Conservation (phyloP, 192 early-diverging fungal species). For the Linnemannia hyalina region DNA sequence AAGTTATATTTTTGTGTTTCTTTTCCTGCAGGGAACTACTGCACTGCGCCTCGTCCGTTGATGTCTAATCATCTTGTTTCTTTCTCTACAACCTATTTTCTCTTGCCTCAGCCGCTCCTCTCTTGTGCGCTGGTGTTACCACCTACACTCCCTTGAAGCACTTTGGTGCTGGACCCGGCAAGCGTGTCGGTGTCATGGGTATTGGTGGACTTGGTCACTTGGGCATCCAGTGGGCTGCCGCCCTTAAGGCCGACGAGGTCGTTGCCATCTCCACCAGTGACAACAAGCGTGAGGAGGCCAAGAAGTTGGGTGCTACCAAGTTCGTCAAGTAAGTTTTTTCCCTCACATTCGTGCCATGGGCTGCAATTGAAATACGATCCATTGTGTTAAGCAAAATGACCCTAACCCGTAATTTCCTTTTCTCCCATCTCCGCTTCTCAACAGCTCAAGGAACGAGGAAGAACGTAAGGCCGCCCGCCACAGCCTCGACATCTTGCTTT, state of each 20-base stretch:
- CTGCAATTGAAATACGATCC: background rate
- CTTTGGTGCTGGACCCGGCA: constrained; percentile 59
- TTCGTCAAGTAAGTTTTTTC: constrained; percentile 53
- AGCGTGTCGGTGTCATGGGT: constrained; percentile 72
- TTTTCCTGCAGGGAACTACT: background rate
- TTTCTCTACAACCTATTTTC: background rate
- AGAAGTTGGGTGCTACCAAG: constrained; percentile 69
- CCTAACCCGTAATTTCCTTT: background rate
- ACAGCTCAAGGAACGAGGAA: constrained; percentile 41
- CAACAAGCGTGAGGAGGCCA: constrained; percentile 69
- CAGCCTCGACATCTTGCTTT: constrained; percentile 53
- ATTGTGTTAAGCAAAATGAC: background rate
- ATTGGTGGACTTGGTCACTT: constrained; percentile 81
- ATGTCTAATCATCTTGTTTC: background rate
- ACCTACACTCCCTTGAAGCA: constrained; percentile 73
- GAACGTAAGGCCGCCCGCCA: constrained; percentile 30
- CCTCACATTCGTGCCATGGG: no score
- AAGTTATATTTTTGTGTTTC: background rate
- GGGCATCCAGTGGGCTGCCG: constrained; percentile 75
- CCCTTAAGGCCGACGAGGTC: constrained; percentile 65
- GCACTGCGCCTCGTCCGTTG: background rate
- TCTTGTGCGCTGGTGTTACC: constrained; percentile 90
- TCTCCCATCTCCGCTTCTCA: background rate
- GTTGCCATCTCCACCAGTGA: constrained; percentile 68
- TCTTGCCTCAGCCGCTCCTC: constrained; percentile 69